Evolutionary conservation across 345 rosid species (phyloP), one percentile per base, ranked within the genome.

Genomic region (Fremontodendron californicum): DNA sequence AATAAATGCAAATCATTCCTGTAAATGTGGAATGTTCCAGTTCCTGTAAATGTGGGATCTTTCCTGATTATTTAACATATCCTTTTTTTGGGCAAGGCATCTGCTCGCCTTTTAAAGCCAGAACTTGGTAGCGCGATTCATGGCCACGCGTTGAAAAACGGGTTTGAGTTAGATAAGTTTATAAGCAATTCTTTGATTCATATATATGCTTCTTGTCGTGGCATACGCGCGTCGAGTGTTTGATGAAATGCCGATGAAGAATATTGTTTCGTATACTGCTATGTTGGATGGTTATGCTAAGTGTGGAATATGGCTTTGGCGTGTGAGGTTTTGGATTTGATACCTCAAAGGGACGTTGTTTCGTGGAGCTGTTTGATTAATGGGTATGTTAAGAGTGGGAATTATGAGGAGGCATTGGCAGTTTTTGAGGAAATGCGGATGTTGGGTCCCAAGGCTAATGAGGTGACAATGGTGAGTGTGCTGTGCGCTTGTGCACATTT

Each of bases 321-420:
- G 1, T 81, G 86, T 54, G 60, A 83, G 54, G 42, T 92, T 79
- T 94, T 92, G 64, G 88, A 89, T 68, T 82, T 73, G 27, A 94
- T 93, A 94, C 79, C 78, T 19, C 86, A 86, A 45, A 86, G 82
- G 25, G 94, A 93, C 75, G 92, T 94, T 3, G 91, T 93, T 73
- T 93, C 98, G 3, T 94, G 98, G 97, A 94, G 97, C 71, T 89
- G 85, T 63, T 78, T 94, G 90, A 87, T 93, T 19, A 97, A 93
- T 81, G 97, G 97, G 62, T 90, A 88, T 80, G 96, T 88, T 19
- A 95, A 92, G 81, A 83, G 78, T 7, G 85, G 88, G 81, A 89
- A 81, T 15, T 84, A 87, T 46, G 78, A 54, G 23, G 88, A 93
- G 82, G 96, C 98, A 2, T 51, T 91, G 80, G 88, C 77, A 13